Percentiles rank a stretch among this genome's conserved stretches.
Conservation (phyloP, 495 filamentous ascomycete species). For the Hapsidospora chrysogenum region DNA sequence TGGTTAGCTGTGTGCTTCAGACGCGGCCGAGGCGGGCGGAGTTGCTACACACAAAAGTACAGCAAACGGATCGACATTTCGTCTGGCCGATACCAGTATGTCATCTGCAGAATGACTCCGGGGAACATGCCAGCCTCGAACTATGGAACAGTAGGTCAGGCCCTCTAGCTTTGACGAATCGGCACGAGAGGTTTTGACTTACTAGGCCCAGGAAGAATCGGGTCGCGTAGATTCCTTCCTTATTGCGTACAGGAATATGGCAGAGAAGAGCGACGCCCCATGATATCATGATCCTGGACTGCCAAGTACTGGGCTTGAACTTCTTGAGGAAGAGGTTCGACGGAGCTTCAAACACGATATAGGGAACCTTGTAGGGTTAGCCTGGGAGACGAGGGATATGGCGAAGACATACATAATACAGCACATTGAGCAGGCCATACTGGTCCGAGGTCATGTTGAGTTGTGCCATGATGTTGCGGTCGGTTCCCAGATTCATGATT, state of each 20-base stretch:
- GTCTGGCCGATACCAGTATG: constrained; percentile 28
- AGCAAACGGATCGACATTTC: constrained; percentile 20
- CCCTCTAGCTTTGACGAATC: not conserved
- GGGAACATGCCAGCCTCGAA: constrained; percentile 24
- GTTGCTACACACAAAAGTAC: constrained; percentile 18
- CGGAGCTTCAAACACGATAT: constrained; percentile 26
- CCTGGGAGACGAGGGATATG: not conserved
- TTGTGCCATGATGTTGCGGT: constrained; percentile 26
- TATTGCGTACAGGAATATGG: constrained; percentile 18
- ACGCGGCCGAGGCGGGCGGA: too few relatives aligned
- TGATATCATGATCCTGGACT: constrained; percentile 18
- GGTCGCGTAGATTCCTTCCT: constrained; percentile 15
- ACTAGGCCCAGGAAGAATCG: constrained; percentile 22
- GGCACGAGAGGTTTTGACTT: constrained; percentile 4
- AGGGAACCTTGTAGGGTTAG: constrained; percentile 21
- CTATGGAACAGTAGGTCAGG: constrained; percentile 7
- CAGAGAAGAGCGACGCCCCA: constrained; percentile 20
- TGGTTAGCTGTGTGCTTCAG: constrained; percentile 3
- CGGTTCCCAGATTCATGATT: constrained; percentile 20
- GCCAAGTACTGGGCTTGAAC: constrained; percentile 21
- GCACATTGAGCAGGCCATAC: constrained; percentile 13
- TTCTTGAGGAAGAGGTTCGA: constrained; percentile 23
- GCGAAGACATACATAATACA: constrained; percentile 14
- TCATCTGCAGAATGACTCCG: constrained; percentile 21
- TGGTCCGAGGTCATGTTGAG: constrained; percentile 17